phyloP scores from a whole-genome alignment of 2,329 filamentous ascomycete genomes.

The Fusarium pininemorale region DNA sequence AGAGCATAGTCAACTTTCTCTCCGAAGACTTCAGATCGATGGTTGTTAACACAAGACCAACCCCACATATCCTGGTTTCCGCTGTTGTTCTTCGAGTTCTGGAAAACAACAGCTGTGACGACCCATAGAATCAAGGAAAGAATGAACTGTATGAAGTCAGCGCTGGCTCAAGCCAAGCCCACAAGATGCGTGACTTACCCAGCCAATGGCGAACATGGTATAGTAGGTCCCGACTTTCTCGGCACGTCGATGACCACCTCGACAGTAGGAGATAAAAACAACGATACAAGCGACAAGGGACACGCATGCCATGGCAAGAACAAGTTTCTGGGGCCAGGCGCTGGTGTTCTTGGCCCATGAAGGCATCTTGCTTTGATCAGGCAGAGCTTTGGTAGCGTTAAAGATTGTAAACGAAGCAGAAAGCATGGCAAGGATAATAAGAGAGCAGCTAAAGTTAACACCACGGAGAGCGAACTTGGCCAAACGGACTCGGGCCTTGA shows the following conservation, averaged over 20 bases:
- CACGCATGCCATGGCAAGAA: constrained; percentile 80
- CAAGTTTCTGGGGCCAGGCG: constrained; percentile 88
- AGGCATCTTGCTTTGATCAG: constrained; percentile 80
- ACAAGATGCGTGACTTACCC: constrained; percentile 53
- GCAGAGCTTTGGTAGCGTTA: constrained; percentile 81
- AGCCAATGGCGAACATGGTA: constrained; percentile 89
- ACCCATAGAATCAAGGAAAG: constrained; percentile 94
- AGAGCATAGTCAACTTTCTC: constrained; percentile 88
- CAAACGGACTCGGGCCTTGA: constrained; percentile 89
- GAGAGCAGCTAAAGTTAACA: constrained; percentile 95
- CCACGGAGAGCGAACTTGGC: constrained; percentile 95
- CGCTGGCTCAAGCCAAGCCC: background rate
- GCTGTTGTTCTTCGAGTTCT: constrained; percentile 75
- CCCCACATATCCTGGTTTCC: constrained; percentile 94
- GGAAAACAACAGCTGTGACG: constrained; percentile 83
- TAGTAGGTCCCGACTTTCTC: constrained; percentile 97
- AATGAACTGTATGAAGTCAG: constrained; percentile 67
- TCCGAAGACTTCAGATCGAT: constrained; percentile 78
- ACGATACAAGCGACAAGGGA: constrained; percentile 82
- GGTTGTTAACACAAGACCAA: constrained; percentile 95
- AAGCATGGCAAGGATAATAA: constrained; percentile 93
- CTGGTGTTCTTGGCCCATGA: constrained; percentile 84
- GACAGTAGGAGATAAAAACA: constrained; percentile 87
- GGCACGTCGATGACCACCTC: constrained; percentile 85
- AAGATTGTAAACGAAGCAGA: constrained; percentile 91